Conservation (phyloP, 129 eudicot species). For the Chrysanthemum seticuspe region DNA sequence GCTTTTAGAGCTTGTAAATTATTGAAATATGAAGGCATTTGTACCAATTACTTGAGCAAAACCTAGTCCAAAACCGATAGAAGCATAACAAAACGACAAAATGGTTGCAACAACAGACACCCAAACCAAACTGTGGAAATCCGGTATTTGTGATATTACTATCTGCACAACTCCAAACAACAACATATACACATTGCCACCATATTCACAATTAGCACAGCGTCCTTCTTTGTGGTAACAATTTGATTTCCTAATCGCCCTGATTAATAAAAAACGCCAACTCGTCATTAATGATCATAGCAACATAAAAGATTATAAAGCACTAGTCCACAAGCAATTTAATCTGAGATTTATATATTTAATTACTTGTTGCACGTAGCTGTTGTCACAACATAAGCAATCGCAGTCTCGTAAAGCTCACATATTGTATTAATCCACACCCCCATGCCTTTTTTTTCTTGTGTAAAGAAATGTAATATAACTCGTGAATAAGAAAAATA, state of each 20-base stretch:
- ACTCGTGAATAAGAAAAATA: not conserved
- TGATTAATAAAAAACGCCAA: slow-evolving; percentile 16
- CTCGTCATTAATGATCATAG: slow-evolving; percentile 4
- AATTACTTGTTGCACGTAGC: slow-evolving; percentile 57
- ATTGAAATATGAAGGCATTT: not conserved
- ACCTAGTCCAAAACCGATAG: slow-evolving; percentile 68
- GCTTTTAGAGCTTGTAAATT: too few species aligned
- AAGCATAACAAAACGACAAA: slow-evolving; percentile 65
- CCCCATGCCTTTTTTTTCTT: slow-evolving; percentile 38
- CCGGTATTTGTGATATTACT: slow-evolving; percentile 63
- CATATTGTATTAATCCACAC: slow-evolving; percentile 51
- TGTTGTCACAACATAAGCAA: slow-evolving; percentile 59
- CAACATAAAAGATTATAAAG: not conserved
- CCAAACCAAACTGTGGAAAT: slow-evolving; percentile 72
- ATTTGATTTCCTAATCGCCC: slow-evolving; percentile 52
- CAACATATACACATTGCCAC: slow-evolving; percentile 41
- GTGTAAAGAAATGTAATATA: not conserved
- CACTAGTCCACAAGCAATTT: too few species aligned
- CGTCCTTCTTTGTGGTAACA: slow-evolving; percentile 62
- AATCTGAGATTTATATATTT: not conserved
- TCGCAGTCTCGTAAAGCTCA: slow-evolving; percentile 50
- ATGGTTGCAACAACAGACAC: slow-evolving; percentile 58
- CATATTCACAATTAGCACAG: slow-evolving; percentile 40
- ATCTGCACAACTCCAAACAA: slow-evolving; percentile 57
- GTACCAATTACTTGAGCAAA: slow-evolving; percentile 45